Conservation (phyloP, 768 basidiomycete genomes). For the Rubroboletus pulcherrimus region DNA sequence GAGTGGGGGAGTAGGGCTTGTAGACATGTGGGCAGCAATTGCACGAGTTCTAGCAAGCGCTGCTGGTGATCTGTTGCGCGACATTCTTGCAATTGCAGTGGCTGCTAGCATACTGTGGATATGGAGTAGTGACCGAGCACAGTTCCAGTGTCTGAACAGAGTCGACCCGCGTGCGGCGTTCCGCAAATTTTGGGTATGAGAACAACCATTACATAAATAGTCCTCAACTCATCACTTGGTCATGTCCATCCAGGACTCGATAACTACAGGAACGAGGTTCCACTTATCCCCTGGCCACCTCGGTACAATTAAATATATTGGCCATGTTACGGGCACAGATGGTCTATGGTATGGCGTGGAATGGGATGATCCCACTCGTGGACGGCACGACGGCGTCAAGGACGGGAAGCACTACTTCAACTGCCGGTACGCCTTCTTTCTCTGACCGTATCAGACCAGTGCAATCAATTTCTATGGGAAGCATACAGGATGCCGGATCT, state of each 20-base stretch:
- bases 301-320: slow-evolving; percentile 71
- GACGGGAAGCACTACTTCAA: slow-evolving; percentile 75
- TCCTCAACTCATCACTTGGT: background rate
- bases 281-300: slow-evolving; percentile 42
- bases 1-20: slow-evolving; percentile 11
- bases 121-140: background rate
- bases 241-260: slow-evolving; percentile 13
- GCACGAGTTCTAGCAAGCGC: slow-evolving; percentile 29
- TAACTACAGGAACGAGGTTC: slow-evolving; percentile 54
- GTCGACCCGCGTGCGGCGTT: background rate
- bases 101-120: slow-evolving; percentile 27
- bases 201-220: slow-evolving; percentile 15
- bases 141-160: background rate
- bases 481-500: slow-evolving; percentile 62
- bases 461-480: slow-evolving; percentile 29
- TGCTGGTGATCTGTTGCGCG: slow-evolving; percentile 24
- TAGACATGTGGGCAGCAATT: slow-evolving; percentile 36
- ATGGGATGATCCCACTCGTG: slow-evolving; percentile 84
- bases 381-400: slow-evolving; percentile 84
- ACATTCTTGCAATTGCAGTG: slow-evolving; percentile 27
- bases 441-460: slow-evolving; percentile 10
- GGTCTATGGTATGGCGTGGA: slow-evolving; percentile 95
- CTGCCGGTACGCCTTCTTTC: slow-evolving; percentile 52
- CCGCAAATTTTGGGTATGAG: slow-evolving; percentile 10
- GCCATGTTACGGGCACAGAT: slow-evolving; percentile 55